Evolutionary conservation across 805 yeast species (phyloP), one percentile per base, ranked within the genome.

Genomic region (Saccharomycopsis vini): DNA sequence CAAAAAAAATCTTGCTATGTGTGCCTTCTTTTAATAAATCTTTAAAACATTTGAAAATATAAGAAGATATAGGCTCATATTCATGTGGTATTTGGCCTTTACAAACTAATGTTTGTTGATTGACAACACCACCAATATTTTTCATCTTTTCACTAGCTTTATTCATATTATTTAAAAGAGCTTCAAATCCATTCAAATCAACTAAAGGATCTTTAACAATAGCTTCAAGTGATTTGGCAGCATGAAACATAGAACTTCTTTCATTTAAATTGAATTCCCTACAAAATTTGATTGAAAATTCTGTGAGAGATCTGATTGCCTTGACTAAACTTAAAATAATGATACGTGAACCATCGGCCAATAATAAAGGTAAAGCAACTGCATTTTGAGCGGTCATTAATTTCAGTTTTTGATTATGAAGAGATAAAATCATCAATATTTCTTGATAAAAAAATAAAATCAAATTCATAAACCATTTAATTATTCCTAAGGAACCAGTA

Each of bases 331-430:
- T 46, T 6, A 39, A 22, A 13, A 48, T 22, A 5, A 48, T 19
- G 3, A 45, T 45, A 16, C 48, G 34, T 4, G 51, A 44, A 13
- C 42, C 42, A 28, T 48, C 45, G 9, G 47, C 49, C 45, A 48
- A 31, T 9, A 48, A 15, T 29, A 48, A 36, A 15, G 51, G 49
- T 12, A 45, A 20, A 3, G 49, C 49, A 18, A 45, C 29, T 34
- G 34, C 35, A 7, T 39, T 41, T 12, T 31, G 23, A 15, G 35
- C 30, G 9, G 20, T 16, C 33, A 28, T 2, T 15, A 23, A 28
- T 30, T 42, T 39, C 15, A 10, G 24, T 16, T 16, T 4, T 31
- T 16, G 15, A 15, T 13, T 18, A 7, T 12, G 20, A 24, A 36
- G 18, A 3, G 32, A 36, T 13, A 28, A 40, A 21, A 45, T 24